Evolutionary conservation across 2,329 filamentous ascomycete species (phyloP), one percentile per base, ranked within the genome.

Genomic region (Fusarium nygamai): DNA sequence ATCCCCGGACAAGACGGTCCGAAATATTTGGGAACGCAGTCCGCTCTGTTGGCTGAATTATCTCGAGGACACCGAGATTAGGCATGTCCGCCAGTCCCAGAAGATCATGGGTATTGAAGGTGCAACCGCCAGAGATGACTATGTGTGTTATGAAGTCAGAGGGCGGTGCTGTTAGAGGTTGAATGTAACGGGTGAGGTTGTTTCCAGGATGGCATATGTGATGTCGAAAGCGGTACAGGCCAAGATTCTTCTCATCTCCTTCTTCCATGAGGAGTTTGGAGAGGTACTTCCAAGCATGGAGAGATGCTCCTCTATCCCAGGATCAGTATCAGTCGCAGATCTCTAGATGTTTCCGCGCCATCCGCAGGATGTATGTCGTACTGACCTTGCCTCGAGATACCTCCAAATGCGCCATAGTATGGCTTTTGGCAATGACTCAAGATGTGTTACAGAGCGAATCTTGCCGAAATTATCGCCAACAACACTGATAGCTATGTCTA

Each of bases 11-110:
- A 6, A 89, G 79, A 12, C 85, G 81, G 70, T 89, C 86, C 44
- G 74, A 85, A 11, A 88, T 74, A 7, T 80, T 78, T 12, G 84
- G 84, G 38, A 84, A 84, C 33, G 69, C 61, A 33, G 68, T 66
- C 8, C 69, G 62, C 29, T 82, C 80, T 3, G 76, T 71, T 3
- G 83, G 83, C 67, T 86, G 82, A 20, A 86, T 80, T 29, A 88
- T 81, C 75, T 88, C 85, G 19, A 88, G 81, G 6, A 86, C 81
- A 14, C 83, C 86, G 9, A 88, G 82, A 58, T 88, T 88, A 34
- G 80, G 82, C 71, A 88, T 80, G 8, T 82, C 75, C 0, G 84
- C 73, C 38, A 88, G 78, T 24, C 75, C 76, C 5, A 87, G 69
- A 34, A 88, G 74, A 57, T 88, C 85, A 27, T 80, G 76, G 2